Conservation (phyloP, 768 basidiomycete species). For the Leccinum imitatum region DNA sequence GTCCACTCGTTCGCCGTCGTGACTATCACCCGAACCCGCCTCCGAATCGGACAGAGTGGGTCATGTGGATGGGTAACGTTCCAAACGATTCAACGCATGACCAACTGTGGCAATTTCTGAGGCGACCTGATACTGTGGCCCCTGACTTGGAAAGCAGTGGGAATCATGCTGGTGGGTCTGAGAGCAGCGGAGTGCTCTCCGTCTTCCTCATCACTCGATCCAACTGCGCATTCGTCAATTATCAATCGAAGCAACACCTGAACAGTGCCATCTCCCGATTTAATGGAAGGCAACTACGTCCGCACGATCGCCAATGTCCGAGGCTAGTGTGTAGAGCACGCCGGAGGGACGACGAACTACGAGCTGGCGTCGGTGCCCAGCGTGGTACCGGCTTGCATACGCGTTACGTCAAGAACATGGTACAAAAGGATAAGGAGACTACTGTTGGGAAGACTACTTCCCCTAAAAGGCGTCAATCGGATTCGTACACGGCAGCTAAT, state of each 20-base stretch:
- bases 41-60: slow-evolving; percentile 81
- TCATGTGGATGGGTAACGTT: slow-evolving; percentile 96
- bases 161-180: background rate
- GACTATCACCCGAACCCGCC: slow-evolving; percentile 72
- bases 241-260: slow-evolving; percentile 60
- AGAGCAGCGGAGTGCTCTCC: slow-evolving; percentile 63
- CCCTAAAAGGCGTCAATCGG: background rate
- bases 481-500: background rate
- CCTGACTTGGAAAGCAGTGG: slow-evolving; percentile 4
- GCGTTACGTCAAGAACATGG: slow-evolving; percentile 73
- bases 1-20: slow-evolving; percentile 41
- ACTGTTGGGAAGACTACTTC: slow-evolving; percentile 2
- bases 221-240: slow-evolving; percentile 93
- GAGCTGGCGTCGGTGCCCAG: slow-evolving; percentile 90
- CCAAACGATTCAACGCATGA: slow-evolving; percentile 79
- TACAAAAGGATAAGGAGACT: slow-evolving; percentile 34
- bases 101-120: slow-evolving; percentile 87
- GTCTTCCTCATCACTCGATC: slow-evolving; percentile 96
- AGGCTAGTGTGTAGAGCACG: slow-evolving; percentile 82
- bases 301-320: slow-evolving; percentile 70
- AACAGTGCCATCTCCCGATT: slow-evolving; percentile 67
- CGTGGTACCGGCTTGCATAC: slow-evolving; percentile 82
- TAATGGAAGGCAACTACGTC: slow-evolving; percentile 69
- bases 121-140: slow-evolving; percentile 27
- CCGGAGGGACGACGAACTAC: slow-evolving; percentile 78